These are phyloP conservation scores for Apiospora marii DNA, from an alignment of 2,329 filamentous ascomycete species.

Conservation along the genomic window DNA sequence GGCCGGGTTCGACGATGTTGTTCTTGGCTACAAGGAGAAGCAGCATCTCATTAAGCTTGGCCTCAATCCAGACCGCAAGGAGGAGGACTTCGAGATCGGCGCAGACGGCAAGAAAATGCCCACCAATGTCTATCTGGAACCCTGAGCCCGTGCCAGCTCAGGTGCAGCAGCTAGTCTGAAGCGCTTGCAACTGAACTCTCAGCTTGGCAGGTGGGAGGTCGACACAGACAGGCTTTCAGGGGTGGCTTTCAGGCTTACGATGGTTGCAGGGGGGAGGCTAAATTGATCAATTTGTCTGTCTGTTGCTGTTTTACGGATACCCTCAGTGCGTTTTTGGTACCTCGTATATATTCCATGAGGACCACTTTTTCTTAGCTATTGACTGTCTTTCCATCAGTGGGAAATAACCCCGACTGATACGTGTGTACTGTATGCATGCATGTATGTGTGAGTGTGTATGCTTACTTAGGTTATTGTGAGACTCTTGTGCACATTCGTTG, in stretches of 20 bases:
- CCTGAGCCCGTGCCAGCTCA: neutral
- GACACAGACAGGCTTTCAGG: neutral
- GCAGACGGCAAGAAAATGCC: neutral
- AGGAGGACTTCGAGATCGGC: conserved; percentile 52
- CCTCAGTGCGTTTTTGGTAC: neutral
- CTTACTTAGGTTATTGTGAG: too few relatives aligned
- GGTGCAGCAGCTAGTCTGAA: neutral
- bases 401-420: too few relatives aligned
- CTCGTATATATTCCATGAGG: neutral
- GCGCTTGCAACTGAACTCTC: neutral
- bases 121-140: neutral
- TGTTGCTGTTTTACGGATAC: neutral
- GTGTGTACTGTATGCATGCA: neutral
- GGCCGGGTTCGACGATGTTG: conserved; percentile 57
- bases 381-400: too few relatives aligned
- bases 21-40: conserved; percentile 59
- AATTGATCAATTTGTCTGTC: neutral
- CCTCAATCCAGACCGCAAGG: conserved; percentile 59
- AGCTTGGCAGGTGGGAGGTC: neutral
- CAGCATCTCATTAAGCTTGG: conserved; percentile 48
- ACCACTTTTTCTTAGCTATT: neutral
- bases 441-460: too few relatives aligned
- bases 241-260: neutral
- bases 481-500: too few relatives aligned
- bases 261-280: neutral